phyloP scores from a whole-genome alignment of 352 stramenopile species.

The Aphanomyces cochlioides region DNA sequence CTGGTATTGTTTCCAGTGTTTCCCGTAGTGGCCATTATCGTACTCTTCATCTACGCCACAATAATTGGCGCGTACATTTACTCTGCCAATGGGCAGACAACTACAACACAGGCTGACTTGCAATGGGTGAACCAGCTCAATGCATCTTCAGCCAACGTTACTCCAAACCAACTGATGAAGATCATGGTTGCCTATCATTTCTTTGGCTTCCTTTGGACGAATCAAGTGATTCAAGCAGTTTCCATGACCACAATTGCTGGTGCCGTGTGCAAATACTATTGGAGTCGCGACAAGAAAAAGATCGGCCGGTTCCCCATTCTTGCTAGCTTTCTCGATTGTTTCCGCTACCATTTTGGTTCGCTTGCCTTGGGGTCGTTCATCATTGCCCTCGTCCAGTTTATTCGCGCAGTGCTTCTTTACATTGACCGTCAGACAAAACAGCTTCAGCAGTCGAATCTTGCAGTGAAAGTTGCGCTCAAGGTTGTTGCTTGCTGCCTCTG shows the following conservation, averaged over 20 bases:
- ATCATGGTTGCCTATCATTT: constrained; percentile 77
- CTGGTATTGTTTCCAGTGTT: constrained; percentile 64
- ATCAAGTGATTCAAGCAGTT: constrained; percentile 94
- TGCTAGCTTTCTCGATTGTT: constrained; percentile 69
- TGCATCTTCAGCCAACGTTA: constrained; percentile 35
- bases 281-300: constrained; percentile 73
- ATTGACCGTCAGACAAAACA: constrained; percentile 90
- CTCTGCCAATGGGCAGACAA: constrained; percentile 38
- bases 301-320: constrained; percentile 66
- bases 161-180: constrained; percentile 44
- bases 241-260: constrained; percentile 94
- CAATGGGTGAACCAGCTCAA: constrained; percentile 43
- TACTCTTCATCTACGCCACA: constrained; percentile 58
- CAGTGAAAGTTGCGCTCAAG: constrained; percentile 82
- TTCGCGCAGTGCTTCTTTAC: constrained; percentile 90
- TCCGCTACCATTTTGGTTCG: constrained; percentile 93
- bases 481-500: constrained; percentile 91
- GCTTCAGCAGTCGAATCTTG: constrained; percentile 65
- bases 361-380: constrained; percentile 95
- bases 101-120: constrained; percentile 19
- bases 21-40: constrained; percentile 58
- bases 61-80: constrained; percentile 69
- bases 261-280: constrained; percentile 91
- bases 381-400: constrained; percentile 95
- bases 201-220: constrained; percentile 96